Base-by-base conservation (phyloP, 352 stramenopile genomes). In the Globisporangium ultimum region DNA sequence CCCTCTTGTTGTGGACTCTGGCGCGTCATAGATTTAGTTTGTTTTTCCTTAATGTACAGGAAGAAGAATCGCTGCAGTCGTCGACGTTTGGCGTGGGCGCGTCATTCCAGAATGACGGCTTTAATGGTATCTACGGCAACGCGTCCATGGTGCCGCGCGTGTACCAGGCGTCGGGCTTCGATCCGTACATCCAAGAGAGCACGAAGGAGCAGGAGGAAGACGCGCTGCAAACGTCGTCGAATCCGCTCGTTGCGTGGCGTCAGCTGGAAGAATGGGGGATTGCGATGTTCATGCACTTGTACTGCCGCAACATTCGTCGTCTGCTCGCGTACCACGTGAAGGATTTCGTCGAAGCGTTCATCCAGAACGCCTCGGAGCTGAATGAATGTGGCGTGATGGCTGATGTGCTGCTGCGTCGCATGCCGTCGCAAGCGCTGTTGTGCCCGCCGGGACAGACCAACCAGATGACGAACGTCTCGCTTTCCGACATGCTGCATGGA, bases 271-370 rank as follows among this genome's bases (percentile, higher is more conserved):
- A 93, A 40, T 77, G 76, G 64, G 81, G 83, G 15, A 67, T 93
- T 17, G 78, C 76, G 12, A 89, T 93, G 78, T 91, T 93, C 68
- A 91, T 93, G 79, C 84, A 93, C 58, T 54, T 93, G 57, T 93
- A 93, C 67, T 88, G 80, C 57, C 83, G 84, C 67, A 93, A 91
- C 59, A 82, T 92, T 55, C 83, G 85, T 1, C 79, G 82, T 0
- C 66, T 95, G 53, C 75, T 95, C 32, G 85, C 85, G 15, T 92
- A 82, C 59, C 85, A 95, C 55, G 76, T 93, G 32, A 92, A 95
- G 52, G 85, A 93, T 53, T 78, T 95, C 22, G 78, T 93, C 13
- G 83, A 90, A 55, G 84, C 78, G 22, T 91, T 95, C 41, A 60
- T 88, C 21, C 78, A 91, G 53, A 95, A 95, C 53, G 81, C 80